Conservation (phyloP, 495 filamentous ascomycete species). For the Friedmanniomyces endolithicus region DNA sequence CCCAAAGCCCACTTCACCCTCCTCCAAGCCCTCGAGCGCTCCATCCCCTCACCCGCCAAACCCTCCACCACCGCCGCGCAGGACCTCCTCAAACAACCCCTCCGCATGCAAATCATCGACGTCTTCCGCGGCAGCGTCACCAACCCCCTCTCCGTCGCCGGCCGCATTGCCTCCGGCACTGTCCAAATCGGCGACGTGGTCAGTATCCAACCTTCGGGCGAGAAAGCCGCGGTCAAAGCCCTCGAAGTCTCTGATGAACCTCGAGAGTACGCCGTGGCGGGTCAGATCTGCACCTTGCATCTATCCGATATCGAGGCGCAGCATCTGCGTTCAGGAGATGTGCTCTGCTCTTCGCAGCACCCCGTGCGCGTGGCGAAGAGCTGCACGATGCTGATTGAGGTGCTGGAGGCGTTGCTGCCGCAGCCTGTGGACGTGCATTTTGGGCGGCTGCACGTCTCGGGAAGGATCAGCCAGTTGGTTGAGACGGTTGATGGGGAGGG, state of each 20-base stretch:
- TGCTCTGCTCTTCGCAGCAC: constrained; percentile 56
- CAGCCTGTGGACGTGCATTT: constrained; percentile 80
- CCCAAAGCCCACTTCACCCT: constrained; percentile 50
- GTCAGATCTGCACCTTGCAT: constrained; percentile 75
- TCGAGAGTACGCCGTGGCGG: constrained; percentile 87
- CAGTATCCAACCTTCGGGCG: constrained; percentile 63
- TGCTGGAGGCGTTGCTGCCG: constrained; percentile 79
- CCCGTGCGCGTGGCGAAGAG: constrained; percentile 55
- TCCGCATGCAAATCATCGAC: constrained; percentile 74
- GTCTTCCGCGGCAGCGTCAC: constrained; percentile 65
- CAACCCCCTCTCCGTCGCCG: constrained; percentile 66
- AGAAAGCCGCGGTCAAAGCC: constrained; percentile 65
- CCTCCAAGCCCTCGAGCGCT: constrained; percentile 61
- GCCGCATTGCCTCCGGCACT: constrained; percentile 72
- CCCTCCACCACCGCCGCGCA: constrained; percentile 54
- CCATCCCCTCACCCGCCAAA: too few relatives aligned
- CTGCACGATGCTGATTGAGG: constrained; percentile 72
- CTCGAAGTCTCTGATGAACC: constrained; percentile 60
- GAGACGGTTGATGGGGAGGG: constrained; percentile 55
- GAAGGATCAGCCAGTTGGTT: constrained; percentile 55
- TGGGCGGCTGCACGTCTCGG: constrained; percentile 68
- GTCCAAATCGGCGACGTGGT: constrained; percentile 74
- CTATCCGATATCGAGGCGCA: constrained; percentile 74
- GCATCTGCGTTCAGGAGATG: constrained; percentile 71
- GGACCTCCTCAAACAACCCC: constrained; percentile 61